phyloP scores from a whole-genome alignment of 306 rosid species.

The Rosa multiflora region DNA sequence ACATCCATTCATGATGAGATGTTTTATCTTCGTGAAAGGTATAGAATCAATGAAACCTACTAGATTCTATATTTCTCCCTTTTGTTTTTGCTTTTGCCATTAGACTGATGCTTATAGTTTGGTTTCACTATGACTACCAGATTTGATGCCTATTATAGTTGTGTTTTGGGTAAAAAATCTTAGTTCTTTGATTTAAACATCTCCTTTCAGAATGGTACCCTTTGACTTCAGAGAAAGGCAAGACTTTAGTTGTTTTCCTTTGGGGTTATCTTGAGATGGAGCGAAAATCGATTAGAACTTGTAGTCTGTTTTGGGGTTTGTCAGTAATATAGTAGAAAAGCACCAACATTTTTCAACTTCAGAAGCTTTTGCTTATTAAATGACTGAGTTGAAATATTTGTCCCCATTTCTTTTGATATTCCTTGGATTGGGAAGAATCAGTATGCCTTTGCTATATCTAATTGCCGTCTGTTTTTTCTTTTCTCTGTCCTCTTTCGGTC shows the following conservation, averaged over 20 bases:
- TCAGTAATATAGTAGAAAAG: not conserved
- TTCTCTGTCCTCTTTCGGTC: constrained; percentile 4
- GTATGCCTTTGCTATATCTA: not conserved
- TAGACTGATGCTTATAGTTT: not conserved
- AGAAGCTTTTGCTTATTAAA: not conserved
- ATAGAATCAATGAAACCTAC: constrained; percentile 13
- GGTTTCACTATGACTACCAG: not conserved
- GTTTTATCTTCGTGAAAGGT: constrained; percentile 98
- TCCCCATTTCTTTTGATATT: not conserved
- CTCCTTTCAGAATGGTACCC: not conserved
- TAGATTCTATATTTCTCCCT: not conserved
- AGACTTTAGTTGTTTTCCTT: not conserved
- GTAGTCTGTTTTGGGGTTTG: not conserved
- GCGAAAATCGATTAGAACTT: not conserved
- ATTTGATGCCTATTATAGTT: not conserved
- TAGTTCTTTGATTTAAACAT: not conserved
- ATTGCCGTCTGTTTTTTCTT: not conserved
- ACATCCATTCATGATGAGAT: constrained; percentile 85
- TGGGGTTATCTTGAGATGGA: not conserved
- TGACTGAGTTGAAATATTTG: not conserved
- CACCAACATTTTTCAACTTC: not conserved
- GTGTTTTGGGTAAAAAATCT: not conserved
- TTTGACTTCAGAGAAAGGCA: not conserved
- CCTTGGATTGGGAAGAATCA: not conserved
- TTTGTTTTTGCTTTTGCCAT: not conserved